phyloP scores from a whole-genome alignment of 2,329 filamentous ascomycete genomes.

The Sarocladiaceae sp. region DNA sequence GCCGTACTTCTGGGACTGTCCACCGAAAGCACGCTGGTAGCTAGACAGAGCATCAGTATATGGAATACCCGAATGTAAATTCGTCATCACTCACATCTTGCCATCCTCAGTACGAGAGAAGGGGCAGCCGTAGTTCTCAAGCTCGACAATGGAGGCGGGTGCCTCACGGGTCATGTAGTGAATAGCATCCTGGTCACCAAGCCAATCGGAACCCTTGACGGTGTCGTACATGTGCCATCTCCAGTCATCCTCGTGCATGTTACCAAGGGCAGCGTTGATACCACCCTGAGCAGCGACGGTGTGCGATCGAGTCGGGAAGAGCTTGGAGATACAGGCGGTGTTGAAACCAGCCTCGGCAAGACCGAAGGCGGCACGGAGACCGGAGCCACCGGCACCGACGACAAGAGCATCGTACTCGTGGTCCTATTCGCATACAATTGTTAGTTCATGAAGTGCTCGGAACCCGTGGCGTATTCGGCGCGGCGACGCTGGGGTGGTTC shows the following conservation, averaged over 20 bases:
- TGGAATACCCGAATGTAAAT: constrained; percentile 13
- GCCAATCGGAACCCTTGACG: constrained; percentile 96
- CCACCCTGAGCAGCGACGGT: constrained; percentile 80
- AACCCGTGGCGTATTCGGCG: neutral
- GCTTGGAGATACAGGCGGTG: constrained; percentile 82
- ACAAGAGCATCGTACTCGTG: constrained; percentile 99
- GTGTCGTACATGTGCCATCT: constrained; percentile 99
- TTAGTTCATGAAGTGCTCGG: constrained; percentile 17
- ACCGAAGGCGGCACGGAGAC: constrained; percentile 79
- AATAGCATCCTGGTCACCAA: constrained; percentile 95
- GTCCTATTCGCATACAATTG: constrained; percentile 55
- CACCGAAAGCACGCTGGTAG: constrained; percentile 98
- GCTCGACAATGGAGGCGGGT: constrained; percentile 84
- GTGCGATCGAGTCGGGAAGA: constrained; percentile 81
- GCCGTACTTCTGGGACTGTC: constrained; percentile 90
- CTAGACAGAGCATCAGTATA: constrained; percentile 32
- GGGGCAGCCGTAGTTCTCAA: constrained; percentile 96
- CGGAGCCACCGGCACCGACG: constrained; percentile 77
- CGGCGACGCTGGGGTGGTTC: neutral
- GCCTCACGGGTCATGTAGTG: constrained; percentile 98
- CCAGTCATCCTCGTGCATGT: constrained; percentile 99
- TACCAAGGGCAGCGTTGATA: constrained; percentile 84
- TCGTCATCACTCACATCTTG: constrained; percentile 63
- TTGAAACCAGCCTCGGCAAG: constrained; percentile 86
- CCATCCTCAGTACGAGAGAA: constrained; percentile 96